Evolutionary conservation across 306 rosid species (phyloP), one percentile per base, ranked within the genome.

Genomic region (Hippophae gyantsensis): DNA sequence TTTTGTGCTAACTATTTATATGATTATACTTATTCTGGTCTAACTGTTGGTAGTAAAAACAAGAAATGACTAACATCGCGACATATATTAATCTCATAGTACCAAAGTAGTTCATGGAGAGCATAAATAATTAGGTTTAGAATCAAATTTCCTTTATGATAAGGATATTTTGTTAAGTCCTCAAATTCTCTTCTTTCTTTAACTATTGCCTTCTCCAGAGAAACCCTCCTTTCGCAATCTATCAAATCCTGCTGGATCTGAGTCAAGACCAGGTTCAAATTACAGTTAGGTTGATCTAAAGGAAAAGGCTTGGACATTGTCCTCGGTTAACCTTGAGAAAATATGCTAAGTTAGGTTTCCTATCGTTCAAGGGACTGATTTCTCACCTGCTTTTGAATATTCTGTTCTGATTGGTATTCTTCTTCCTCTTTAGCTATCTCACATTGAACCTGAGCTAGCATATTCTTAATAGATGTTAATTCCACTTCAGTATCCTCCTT

Each of bases 151-250:
- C 58, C 43, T 41, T 62, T 2, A 32, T 66, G 54, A 63, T 53
- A 79, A 86, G 97, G 97, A 89, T 86, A 89, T 89, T 57, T 61
- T 54, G 81, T 69, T 61, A 81, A 62, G 52, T 72, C 82, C 57
- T 79, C 73, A 76, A 83, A 52, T 61, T 67, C 78, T 74, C 56
- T 69, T 44, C 72, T 67, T 78, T 60, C 68, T 72, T 61, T 66
- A 42, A 74, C 52, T 57, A 82, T 76, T 80, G 50, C 70, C 49
- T 66, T 79, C 79, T 80, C 75, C 54, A 75, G 66, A 58, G 83
- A 72, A 61, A 80, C 74, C 81, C 73, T 82, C 74, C 78, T 74
- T 71, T 82, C 86, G 4, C 50, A 54, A 65, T 71, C 75, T 69
- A 58, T 56, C 70, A 82, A 60, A 68, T 70, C 81, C 72, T 68